Percentiles rank a stretch among this genome's conserved stretches.
Conservation (phyloP, 1,284 basidiomycete species). For the Erythrobasidium hasegawianum region DNA sequence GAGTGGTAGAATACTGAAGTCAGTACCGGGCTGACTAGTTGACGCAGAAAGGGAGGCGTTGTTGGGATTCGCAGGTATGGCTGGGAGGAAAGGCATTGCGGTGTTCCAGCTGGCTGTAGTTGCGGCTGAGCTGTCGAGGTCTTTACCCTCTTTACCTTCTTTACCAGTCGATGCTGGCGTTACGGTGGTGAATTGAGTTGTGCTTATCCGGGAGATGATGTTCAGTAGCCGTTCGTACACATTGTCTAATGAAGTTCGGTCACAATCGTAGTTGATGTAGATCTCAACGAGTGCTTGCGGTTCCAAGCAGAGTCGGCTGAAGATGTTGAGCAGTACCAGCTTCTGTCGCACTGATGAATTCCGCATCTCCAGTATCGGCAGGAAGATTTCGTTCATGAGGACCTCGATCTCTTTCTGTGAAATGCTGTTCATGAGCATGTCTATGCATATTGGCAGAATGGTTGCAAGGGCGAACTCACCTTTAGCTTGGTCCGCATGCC, state of each 20-base stretch:
- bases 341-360: conserved; percentile 94
- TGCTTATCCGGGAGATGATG: conserved; percentile 25
- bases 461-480: no score
- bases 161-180: conserved; percentile 24
- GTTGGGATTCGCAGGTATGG: conserved; percentile 8
- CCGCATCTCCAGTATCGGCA: conserved; percentile 97
- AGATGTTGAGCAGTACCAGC: conserved; percentile 80
- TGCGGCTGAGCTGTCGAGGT: conserved; percentile 25
- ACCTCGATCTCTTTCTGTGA: conserved; percentile 97
- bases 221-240: conserved; percentile 72
- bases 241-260: conserved; percentile 84
- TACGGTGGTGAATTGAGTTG: conserved; percentile 34
- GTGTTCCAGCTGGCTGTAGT: conserved; percentile 21
- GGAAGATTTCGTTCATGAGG: conserved; percentile 94
- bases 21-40: background rate
- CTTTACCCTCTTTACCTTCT: conserved; percentile 30
- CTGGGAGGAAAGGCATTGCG: conserved; percentile 24
- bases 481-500: conserved; percentile 95
- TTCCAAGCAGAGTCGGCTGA: conserved; percentile 75
- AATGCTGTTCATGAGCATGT: no score
- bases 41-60: background rate
- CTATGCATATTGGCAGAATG: no score
- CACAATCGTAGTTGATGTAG: conserved; percentile 97
- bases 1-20: background rate
- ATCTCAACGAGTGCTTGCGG: conserved; percentile 94